Conservation (phyloP, 768 basidiomycete species). For the Naganishia vaughanmartiniae region DNA sequence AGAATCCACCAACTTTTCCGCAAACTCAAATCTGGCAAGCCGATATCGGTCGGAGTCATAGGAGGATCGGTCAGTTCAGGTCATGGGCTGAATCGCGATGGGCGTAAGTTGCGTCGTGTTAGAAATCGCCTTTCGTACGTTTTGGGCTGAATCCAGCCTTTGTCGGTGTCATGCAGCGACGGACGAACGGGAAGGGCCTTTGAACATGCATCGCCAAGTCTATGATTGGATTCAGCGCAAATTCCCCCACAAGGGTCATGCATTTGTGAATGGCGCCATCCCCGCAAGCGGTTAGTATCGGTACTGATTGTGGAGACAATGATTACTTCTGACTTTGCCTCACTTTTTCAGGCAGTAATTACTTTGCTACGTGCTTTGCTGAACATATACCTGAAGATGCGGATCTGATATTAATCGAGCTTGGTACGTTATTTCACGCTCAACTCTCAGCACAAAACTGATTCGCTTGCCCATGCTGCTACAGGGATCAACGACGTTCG, state of each 20-base stretch:
- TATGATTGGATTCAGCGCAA: constrained; percentile 25
- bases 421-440: constrained; percentile 23
- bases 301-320: background rate
- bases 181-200: constrained; percentile 3
- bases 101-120: background rate
- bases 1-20: constrained; percentile 13
- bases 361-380: constrained; percentile 46
- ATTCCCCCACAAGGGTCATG: constrained; percentile 33
- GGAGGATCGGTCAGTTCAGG: constrained; percentile 24
- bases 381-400: constrained; percentile 49
- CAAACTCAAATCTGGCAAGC: constrained; percentile 15
- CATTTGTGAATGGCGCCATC: constrained; percentile 44
- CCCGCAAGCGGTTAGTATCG: constrained; percentile 38
- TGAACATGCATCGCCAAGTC: constrained; percentile 26
- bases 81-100: constrained; percentile 22
- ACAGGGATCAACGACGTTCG: constrained; percentile 20
- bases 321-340: background rate
- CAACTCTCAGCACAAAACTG: no score
- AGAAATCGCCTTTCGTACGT: background rate
- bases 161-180: background rate
- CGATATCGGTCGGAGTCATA: constrained; percentile 17
- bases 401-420: constrained; percentile 49
- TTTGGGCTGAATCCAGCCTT: background rate
- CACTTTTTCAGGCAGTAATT: constrained; percentile 29
- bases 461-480: no score